Evolutionary conservation across 495 filamentous ascomycete species (phyloP).

Genomic region (Pyronema domesticum): DNA sequence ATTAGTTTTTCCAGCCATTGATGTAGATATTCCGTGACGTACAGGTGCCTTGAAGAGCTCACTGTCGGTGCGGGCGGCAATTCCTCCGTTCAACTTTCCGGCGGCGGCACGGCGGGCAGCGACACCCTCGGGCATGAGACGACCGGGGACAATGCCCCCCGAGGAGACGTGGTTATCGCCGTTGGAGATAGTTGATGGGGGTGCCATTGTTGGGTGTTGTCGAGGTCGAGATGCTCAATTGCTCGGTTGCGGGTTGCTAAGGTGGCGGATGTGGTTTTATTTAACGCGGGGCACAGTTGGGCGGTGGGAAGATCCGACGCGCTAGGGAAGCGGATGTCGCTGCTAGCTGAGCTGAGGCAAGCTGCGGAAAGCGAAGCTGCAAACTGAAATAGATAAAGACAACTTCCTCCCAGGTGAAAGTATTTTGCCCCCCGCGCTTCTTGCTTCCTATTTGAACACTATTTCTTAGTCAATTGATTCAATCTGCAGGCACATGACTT

Average conservation of each 20-base stretch:
- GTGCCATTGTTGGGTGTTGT: neutral
- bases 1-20: neutral
- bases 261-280: neutral
- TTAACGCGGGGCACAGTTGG: neutral
- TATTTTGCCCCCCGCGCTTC: neutral
- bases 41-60: slow-evolving; percentile 67
- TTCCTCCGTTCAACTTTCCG: slow-evolving; percentile 48
- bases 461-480: neutral
- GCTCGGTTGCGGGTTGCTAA: neutral
- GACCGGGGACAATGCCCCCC: slow-evolving; percentile 31
- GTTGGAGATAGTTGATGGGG: slow-evolving; percentile 1
- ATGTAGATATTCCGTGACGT: neutral
- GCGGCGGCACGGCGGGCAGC: slow-evolving; percentile 47
- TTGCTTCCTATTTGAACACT: neutral
- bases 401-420: no score
- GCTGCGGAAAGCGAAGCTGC: neutral
- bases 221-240: no score
- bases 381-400: no score
- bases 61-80: slow-evolving; percentile 59
- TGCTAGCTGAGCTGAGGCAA: neutral
- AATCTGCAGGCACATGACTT: neutral
- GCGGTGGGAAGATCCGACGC: neutral
- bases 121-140: slow-evolving; percentile 55
- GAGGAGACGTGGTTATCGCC: slow-evolving; percentile 12
- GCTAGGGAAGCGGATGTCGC: neutral